Conservation (phyloP, 2,329 filamentous ascomycete species). For the Ascomycota sp. region DNA sequence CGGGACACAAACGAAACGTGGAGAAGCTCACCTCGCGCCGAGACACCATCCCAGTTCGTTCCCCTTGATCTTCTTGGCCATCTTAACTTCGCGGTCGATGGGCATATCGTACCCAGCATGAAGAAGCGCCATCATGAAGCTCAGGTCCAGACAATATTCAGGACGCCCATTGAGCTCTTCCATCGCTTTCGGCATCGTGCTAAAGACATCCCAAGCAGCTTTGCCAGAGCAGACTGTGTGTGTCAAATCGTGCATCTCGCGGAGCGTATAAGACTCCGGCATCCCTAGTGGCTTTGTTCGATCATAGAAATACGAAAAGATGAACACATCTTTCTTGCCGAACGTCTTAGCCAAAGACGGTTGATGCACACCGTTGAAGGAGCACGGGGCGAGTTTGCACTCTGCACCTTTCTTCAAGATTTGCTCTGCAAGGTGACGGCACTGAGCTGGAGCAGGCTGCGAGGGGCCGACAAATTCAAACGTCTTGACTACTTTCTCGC, state of each 20-base stretch:
- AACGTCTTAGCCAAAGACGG: conserved; percentile 87
- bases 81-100: conserved; percentile 84
- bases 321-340: conserved; percentile 73
- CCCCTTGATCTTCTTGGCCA: conserved; percentile 95
- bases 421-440: conserved; percentile 74
- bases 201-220: conserved; percentile 61
- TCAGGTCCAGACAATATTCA: conserved; percentile 86
- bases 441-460: conserved; percentile 60
- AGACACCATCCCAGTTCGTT: conserved; percentile 97
- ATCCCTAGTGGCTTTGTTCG: conserved; percentile 85
- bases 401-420: conserved; percentile 72
- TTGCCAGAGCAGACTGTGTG: conserved; percentile 68
- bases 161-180: conserved; percentile 64
- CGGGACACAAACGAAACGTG: not conserved
- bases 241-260: conserved; percentile 73
- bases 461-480: conserved; percentile 80
- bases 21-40: conserved; percentile 62
- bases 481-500: conserved; percentile 39
- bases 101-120: conserved; percentile 98
- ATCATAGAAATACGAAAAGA: conserved; percentile 97
- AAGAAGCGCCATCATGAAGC: conserved; percentile 83
- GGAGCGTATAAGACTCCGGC: conserved; percentile 90
- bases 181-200: conserved; percentile 53
- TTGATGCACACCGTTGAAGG: conserved; percentile 94
- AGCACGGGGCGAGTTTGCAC: conserved; percentile 77